Evolutionary conservation across 345 rosid genomes (phyloP), one percentile per base, ranked within the genome.

Genomic region (Xanthoceras sorbifolium): DNA sequence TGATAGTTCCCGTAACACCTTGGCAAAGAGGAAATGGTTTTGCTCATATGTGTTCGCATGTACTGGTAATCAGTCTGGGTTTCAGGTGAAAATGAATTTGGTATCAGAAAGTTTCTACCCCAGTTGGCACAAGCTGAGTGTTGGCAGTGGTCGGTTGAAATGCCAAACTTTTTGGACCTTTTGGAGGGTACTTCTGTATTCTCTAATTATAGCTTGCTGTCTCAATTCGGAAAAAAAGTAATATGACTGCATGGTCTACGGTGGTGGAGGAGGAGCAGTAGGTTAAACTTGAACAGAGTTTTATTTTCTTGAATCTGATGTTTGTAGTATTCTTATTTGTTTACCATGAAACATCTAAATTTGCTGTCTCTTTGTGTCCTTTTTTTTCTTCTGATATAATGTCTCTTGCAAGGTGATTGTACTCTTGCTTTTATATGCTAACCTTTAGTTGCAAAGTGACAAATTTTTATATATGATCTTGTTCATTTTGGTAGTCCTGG

Each of bases 401-500:
- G 40, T 9, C 9, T 48, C 22, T 69, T 61, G 9, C 14, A 14
- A 29, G 12, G 18, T 42, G 57, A 29, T 29, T 29, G 31, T 29
- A 15, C 64, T 61, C 5, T n/a, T 32, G 9, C 44, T 55, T 67
- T 67, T 65, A 28, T 61, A 61, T 44, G 10, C 72, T 34, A 50
- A 61, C 46, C 18, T 9, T 76, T 71, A 59, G 23, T 60, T 81
- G 40, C 26, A 32, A 8, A 25, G 29, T 60, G 26, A 57, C 11
- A 23, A 11, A 44, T 25, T 67, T 52, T 59, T 32, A 31, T 76
- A 50, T 59, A 54, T 57, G 8, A 26, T 50, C 63, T 68, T 76
- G 73, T 36, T 76, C 68, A 22, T 31, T 74, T 79, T 71, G 72
- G 54, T 82, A 70, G 80, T 77, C 55, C 81, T 94, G 92, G 98